phyloP scores from a whole-genome alignment of 257 asterid genomes.

The Salvia rosmarinus region DNA sequence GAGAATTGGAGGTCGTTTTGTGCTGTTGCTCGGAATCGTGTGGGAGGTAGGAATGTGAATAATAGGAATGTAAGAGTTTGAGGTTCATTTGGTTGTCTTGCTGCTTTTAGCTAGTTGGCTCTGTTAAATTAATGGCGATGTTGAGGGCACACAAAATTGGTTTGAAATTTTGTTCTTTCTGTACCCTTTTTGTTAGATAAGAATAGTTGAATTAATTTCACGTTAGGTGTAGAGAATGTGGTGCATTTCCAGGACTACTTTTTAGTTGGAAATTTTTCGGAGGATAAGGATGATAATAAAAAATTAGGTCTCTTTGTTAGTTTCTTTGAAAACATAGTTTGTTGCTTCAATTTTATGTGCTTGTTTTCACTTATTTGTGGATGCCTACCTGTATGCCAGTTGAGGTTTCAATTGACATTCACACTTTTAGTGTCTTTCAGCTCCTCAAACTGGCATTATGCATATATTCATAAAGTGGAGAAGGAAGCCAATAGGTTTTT shows the following conservation, averaged over 20 bases:
- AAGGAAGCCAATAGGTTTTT: not conserved
- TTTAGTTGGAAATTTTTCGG: not conserved
- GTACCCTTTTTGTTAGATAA: not conserved
- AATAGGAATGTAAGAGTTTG: constrained; percentile 3
- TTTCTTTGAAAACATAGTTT: constrained; percentile 4
- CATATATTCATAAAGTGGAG: not conserved
- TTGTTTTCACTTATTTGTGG: constrained; percentile 16
- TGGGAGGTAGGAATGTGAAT: constrained; percentile 21
- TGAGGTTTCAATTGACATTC: constrained; percentile 20
- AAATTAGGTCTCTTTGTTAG: constrained; percentile 18
- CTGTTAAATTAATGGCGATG: constrained; percentile 21
- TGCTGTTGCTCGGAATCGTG: constrained; percentile 27
- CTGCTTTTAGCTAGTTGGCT: constrained; percentile 21
- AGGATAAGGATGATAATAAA: not conserved
- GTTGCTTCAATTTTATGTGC: not conserved
- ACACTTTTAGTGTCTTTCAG: not conserved
- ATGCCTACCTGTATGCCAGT: constrained; percentile 4
- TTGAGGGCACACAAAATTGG: constrained; percentile 11
- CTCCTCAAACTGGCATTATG: constrained; percentile 11
- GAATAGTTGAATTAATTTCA: not conserved
- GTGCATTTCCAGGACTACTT: not conserved
- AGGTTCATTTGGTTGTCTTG: constrained; percentile 23
- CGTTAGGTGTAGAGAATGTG: not conserved
- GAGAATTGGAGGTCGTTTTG: constrained; percentile 33
- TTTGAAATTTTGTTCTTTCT: constrained; percentile 14